Base-by-base conservation (phyloP, 306 rosid genomes). In the Quercus glauca region DNA sequence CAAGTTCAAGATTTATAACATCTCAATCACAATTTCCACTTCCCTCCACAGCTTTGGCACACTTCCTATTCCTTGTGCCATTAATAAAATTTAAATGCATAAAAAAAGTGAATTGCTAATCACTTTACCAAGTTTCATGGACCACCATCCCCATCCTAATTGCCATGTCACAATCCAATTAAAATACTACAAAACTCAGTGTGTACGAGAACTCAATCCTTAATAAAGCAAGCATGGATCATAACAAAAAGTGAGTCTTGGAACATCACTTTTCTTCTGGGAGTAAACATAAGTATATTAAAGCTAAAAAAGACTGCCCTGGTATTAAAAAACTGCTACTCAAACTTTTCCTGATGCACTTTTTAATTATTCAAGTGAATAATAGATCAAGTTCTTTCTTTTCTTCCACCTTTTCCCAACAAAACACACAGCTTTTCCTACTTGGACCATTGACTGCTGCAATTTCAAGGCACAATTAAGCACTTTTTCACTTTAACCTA, bases 331-430 rank as follows among this genome's bases (percentile, higher is more conserved):
- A 80, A n/a, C 65, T 72, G 37, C 80, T 49, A 72, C 60, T 77
- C 41, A 18, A 55, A 74, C 81, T 78, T 83, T 80, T 68, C 41
- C 52, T 82, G 81, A 78, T 76, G 57, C 79, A 37, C 81, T 77
- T 79, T 79, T 56, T 71, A 78, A 68, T 74, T 41, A 49, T 23
- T 37, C 55, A 51, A 65, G 53, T 26, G 43, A 63, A 79, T 61
- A 81, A 83, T 28, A 76, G 41, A 67, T 53, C 31, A 68, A 45
- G 73, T 49, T 15, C 87, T 80, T 71, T 71, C 73, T 78, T 78
- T 76, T 75, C n/a, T 19, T 14, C 53, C 26, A 52, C 37, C 25
- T 18, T 26, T 28, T 77, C 69, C 55, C 5, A 23, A 33, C 52
- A 33, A 74, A 35, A 51, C 17, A 28, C 49, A 58, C 18, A 29